These are phyloP conservation scores for Phaeosphaeriaceae sp. DNA, from an alignment of 2,329 filamentous ascomycete species.

Conservation along the genomic window DNA sequence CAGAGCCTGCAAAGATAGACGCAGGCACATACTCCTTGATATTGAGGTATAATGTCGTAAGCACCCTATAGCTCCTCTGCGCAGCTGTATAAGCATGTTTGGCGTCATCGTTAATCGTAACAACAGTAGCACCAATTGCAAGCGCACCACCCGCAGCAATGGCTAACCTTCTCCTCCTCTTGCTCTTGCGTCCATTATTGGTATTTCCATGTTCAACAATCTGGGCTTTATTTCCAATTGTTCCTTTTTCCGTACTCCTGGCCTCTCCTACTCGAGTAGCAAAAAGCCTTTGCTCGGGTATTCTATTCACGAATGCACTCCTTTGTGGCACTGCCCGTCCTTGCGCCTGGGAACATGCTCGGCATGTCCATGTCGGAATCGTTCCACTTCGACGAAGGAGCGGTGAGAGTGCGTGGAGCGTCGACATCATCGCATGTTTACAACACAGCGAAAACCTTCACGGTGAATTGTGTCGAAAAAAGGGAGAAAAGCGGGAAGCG, in stretches of 20 bases:
- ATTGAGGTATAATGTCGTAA: conserved; percentile 74
- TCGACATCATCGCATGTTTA: conserved; percentile 42
- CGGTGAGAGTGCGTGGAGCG: conserved; percentile 29
- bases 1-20: not conserved
- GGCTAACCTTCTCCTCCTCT: conserved; percentile 33
- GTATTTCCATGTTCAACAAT: not conserved
- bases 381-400: conserved; percentile 29
- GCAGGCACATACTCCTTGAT: conserved; percentile 78
- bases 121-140: conserved; percentile 49
- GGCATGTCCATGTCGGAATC: conserved; percentile 41
- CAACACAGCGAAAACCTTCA: not conserved
- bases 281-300: conserved; percentile 11
- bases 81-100: conserved; percentile 77
- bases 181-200: conserved; percentile 19
- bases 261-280: conserved; percentile 15
- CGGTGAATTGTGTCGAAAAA: not conserved
- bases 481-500: not conserved
- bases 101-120: conserved; percentile 68
- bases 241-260: conserved; percentile 8
- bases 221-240: conserved; percentile 4
- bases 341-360: conserved; percentile 39
- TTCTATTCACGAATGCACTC: conserved; percentile 6
- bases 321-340: conserved; percentile 26
- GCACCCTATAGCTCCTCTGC: conserved; percentile 80
- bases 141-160: conserved; percentile 36